Evolutionary conservation across 1,139 yeast genomes (phyloP), one percentile per base, ranked within the genome.

Genomic region (Magnusiomyces paraingens): DNA sequence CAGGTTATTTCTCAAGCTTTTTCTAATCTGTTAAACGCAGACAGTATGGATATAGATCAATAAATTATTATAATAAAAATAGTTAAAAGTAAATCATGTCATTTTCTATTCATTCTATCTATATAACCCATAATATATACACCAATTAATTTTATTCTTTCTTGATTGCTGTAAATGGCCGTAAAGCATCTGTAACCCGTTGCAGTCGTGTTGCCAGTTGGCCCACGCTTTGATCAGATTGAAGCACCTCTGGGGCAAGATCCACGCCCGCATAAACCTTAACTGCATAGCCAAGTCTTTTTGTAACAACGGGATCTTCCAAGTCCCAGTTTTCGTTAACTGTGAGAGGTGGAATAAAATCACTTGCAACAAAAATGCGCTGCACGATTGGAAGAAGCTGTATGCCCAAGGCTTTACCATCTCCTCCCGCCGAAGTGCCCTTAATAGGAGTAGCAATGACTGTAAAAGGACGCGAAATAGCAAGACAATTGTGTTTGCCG

Each of bases 391-490:
- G 59, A 20, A 65, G 53, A 12, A 69, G 56, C 20, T 56, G 52
- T 6, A 50, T 60, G 6, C 67, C 62, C 1, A 81, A 70, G 58
- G 43, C 21, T 20, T 74, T 71, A 2, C 64, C 66, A 8, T 58
- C 64, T 26, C 55, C 56, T 15, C 55, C 55, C 10, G 52, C 57
- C 22, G 59, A 47, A 4, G 32, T 8, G 32, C 32, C 32, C 32
- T 80, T 20, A 43, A 43, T 20, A 14, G 32, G 32, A 12, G 78
- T 75, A 42, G 75, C 66, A 49, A 71, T 75, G 47, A 87, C 74
- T 66, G 83, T 86, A 69, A 87, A 84, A n/a, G 93, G 90, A 57
- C 76, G 77, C 0, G 93, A 82, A 49, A 83, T 76, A 56, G 78
- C 77, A 40, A 84, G 74, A 32, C 87, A 95, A 58, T 82, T 85